phyloP scores from a whole-genome alignment of 1,139 yeast genomes.

The Candida tetrigidarum region DNA sequence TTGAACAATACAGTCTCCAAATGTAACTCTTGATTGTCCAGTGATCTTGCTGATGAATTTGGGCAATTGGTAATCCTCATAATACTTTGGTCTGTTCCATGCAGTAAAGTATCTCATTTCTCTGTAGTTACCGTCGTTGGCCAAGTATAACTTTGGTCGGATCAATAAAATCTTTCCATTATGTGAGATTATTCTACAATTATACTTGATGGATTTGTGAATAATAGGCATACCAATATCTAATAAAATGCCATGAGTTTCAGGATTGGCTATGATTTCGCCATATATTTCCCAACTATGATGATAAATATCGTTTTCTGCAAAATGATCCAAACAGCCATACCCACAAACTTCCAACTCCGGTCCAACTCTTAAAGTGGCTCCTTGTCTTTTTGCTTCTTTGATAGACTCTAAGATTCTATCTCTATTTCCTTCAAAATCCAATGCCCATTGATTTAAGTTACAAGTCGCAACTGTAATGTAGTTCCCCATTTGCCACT shows the following conservation, averaged over 20 bases:
- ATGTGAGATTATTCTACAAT: conserved; percentile 84
- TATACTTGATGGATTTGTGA: conserved; percentile 86
- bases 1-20: conserved; percentile 90
- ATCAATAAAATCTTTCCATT: conserved; percentile 81
- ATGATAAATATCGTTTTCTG: conserved; percentile 84
- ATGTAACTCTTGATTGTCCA: conserved; percentile 66
- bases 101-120: conserved; percentile 98
- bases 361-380: conserved; percentile 92
- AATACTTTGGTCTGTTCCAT: conserved; percentile 79
- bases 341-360: conserved; percentile 94
- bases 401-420: conserved; percentile 81
- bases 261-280: conserved; percentile 66
- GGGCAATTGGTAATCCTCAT: conserved; percentile 77
- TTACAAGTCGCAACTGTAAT: conserved; percentile 67
- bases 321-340: conserved; percentile 95
- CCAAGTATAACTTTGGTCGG: conserved; percentile 90
- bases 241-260: conserved; percentile 73
- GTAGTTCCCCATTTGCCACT: conserved; percentile 51
- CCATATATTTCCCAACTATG: conserved; percentile 97
- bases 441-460: conserved; percentile 98
- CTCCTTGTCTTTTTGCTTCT: conserved; percentile 75
- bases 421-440: conserved; percentile 95
- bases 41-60: conserved; percentile 62
- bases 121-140: conserved; percentile 96
- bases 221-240: conserved; percentile 96